Conservation (phyloP, 2,329 filamentous ascomycete genomes). For the Pseudogymnoascus sp. region DNA sequence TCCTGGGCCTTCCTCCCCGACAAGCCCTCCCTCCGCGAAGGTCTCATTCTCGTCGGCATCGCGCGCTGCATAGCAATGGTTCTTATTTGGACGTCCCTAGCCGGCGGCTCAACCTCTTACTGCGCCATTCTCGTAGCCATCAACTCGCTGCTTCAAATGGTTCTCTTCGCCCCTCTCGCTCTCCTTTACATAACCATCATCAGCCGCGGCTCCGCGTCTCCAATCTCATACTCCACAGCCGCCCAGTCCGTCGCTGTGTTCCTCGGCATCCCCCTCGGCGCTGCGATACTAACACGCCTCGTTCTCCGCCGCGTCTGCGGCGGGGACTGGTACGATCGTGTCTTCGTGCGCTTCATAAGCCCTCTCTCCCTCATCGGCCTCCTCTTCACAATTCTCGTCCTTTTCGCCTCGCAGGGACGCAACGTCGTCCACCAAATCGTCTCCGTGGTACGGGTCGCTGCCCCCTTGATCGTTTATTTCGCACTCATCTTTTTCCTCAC, state of each 20-base stretch:
- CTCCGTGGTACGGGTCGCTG: constrained; percentile 71
- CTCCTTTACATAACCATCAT: constrained; percentile 63
- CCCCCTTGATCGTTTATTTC: constrained; percentile 79
- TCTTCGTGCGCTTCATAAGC: constrained; percentile 62
- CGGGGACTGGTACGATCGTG: constrained; percentile 54
- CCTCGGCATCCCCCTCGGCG: constrained; percentile 73
- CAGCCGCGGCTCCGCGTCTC: constrained; percentile 31
- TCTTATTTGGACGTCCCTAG: constrained; percentile 70
- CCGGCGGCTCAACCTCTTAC: constrained; percentile 72
- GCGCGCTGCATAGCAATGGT: constrained; percentile 88
- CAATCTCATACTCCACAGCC: constrained; percentile 59
- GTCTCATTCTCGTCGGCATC: constrained; percentile 74
- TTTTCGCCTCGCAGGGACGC: constrained; percentile 75
- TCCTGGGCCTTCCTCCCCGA: constrained; percentile 64
- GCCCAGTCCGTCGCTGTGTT: constrained; percentile 79
- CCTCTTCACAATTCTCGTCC: constrained; percentile 76
- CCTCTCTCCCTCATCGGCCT: constrained; percentile 77
- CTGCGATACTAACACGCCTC: constrained; percentile 70
- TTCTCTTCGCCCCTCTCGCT: constrained; percentile 63
- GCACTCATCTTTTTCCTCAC: constrained; percentile 65
- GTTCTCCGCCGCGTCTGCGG: constrained; percentile 48
- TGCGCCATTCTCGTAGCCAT: constrained; percentile 73
- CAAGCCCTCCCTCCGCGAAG: constrained; percentile 49
- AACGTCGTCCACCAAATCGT: constrained; percentile 78
- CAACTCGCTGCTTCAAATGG: constrained; percentile 68